Evolutionary conservation across 192 early-diverging fungal genomes (phyloP), one percentile per base, ranked within the genome.

Genomic region (Chytriomyces sp.): DNA sequence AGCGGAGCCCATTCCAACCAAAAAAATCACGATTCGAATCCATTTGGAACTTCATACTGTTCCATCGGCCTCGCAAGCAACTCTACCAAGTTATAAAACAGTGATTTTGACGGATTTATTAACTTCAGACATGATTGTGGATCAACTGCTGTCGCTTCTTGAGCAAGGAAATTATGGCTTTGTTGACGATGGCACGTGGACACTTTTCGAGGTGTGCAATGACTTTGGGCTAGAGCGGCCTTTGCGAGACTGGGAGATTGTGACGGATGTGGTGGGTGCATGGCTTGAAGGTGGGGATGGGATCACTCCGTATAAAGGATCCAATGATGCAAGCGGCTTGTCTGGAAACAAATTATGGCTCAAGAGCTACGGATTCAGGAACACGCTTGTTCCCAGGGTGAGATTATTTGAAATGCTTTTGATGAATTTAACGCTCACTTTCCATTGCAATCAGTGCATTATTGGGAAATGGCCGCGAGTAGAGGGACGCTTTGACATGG

Each of bases 151-250:
- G 57, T 81, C 28, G 18, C 10, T 73, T 62, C 44, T 63, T 18
- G 90, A 67, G 86, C 85, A 62, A 85, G 81, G n/a, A 78, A 72
- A 23, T 82, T 88, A 65, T 83, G 1, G 82, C 87, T 67, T 73
- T 20, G 53, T 70, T 1, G 72, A 73, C 23, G 61, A 73, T 20
- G 57, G 60, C 10, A 61, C 61, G 16, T 98, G 95, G 95, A 92
- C 94, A 6, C 82, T 98, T 48, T 98, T 98, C 86, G 97, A 98
- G 78, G 84, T 96, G 47, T 90, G 92, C 45, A 92, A 93, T 74
- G 89, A 96, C 73, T 90, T 92, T 82, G 91, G 91, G 47, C 83
- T 97, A 61, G 96, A 98, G 83, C 87, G 97, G 72, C 95, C 95
- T 26, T 72, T 98, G 46, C 87, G 93, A 35, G 93, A 95, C 77